Evolutionary conservation across 176 grass and related monocot species (phyloP).

Genomic region (Canna indica): DNA sequence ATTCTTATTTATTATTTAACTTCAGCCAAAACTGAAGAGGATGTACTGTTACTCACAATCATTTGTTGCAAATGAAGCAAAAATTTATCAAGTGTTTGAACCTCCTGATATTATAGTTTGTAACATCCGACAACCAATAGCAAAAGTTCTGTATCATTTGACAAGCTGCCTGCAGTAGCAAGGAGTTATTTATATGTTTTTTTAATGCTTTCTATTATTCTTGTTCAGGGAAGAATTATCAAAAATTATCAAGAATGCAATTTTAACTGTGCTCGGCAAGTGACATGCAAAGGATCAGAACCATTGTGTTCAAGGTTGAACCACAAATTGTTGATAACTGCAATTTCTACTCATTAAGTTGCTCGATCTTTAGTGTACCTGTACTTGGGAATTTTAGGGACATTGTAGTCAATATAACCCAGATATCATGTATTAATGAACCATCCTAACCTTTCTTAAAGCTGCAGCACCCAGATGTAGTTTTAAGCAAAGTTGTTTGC

Average conservation of each 20-base stretch:
- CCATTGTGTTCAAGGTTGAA: not conserved
- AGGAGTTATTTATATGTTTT: not conserved
- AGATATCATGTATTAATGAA: not conserved
- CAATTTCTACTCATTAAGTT: not conserved
- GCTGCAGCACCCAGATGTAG: no score
- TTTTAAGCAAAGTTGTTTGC: no score
- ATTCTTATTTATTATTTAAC: not conserved
- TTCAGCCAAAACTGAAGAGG: not conserved
- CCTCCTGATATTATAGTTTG: no score
- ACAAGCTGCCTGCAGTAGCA: no score
- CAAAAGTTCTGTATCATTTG: not conserved
- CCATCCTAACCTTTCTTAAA: not conserved
- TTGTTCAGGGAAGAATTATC: slow-evolving; percentile 64
- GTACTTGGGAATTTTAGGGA: not conserved
- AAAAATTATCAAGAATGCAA: slow-evolving; percentile 42
- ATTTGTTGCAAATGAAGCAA: no score
- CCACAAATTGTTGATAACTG: not conserved
- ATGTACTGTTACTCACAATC: no score
- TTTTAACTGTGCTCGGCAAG: slow-evolving; percentile 53
- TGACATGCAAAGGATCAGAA: slow-evolving; percentile 9
- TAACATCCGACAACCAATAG: not conserved
- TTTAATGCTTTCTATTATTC: slow-evolving; percentile 7
- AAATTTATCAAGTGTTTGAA: no score
- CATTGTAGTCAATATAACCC: not conserved
- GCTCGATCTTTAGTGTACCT: not conserved